A percentile compares a stretch with the other conserved stretches of the same genome.
Evolutionary conservation across 352 stramenopile species (phyloP).

Genomic region (Pythium folliculosum): DNA sequence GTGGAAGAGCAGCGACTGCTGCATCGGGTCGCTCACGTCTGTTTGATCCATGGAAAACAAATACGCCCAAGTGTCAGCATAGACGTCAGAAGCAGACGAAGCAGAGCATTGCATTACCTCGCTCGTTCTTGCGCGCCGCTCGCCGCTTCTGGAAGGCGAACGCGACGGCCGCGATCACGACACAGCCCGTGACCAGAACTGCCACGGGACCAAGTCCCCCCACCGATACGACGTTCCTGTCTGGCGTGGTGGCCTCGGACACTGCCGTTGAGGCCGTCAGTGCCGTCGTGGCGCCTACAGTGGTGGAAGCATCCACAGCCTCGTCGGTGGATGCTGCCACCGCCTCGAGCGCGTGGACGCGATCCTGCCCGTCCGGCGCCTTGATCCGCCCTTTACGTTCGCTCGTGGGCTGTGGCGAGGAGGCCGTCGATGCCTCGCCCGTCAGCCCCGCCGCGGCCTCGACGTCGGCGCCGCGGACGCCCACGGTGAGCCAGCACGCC

Average conservation of each 20-base stretch:
- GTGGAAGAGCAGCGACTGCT: slow-evolving; percentile 60
- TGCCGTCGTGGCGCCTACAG: background rate
- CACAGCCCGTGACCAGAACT: slow-evolving; percentile 15
- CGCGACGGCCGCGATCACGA: slow-evolving; percentile 20
- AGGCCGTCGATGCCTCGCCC: background rate
- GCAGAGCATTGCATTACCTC: slow-evolving; percentile 6
- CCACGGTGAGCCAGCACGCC: slow-evolving; percentile 6
- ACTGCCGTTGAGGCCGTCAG: background rate
- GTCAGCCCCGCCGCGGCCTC: background rate
- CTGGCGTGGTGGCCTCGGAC: background rate
- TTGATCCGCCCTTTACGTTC: slow-evolving; percentile 5
- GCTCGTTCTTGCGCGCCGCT: slow-evolving; percentile 11
- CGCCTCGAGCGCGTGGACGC: slow-evolving; percentile 3
- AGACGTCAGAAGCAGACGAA: background rate
- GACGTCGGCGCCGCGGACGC: background rate
- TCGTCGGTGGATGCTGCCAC: too few relatives aligned
- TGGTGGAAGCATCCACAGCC: background rate
- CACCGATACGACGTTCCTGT: background rate
- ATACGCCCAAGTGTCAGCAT: background rate
- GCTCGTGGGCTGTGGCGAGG: background rate
- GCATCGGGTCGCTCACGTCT: slow-evolving; percentile 44
- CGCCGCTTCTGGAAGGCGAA: slow-evolving; percentile 22
- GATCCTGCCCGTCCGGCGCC: slow-evolving; percentile 10
- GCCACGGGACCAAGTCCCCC: slow-evolving; percentile 8
- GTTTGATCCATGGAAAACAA: background rate